Percentiles rank a stretch among this genome's conserved stretches.
Conservation (phyloP, 1,284 basidiomycete species). For the Fomitopsis palustris region DNA sequence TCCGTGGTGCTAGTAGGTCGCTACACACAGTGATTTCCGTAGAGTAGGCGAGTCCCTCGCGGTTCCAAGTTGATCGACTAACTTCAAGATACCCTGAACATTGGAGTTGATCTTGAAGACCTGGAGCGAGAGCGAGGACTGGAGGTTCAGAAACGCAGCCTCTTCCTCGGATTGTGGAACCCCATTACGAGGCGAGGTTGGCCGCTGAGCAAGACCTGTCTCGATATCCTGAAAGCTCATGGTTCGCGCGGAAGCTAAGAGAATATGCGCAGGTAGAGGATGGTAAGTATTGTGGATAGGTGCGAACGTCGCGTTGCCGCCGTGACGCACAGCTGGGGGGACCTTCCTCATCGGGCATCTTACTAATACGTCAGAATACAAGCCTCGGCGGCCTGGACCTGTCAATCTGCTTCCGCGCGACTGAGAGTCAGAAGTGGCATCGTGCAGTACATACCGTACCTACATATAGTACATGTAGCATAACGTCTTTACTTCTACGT, state of each 20-base stretch:
- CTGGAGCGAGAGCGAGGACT: conserved; percentile 88
- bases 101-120: conserved; percentile 99
- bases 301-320: neutral
- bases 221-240: conserved; percentile 85
- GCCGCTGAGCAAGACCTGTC: conserved; percentile 51
- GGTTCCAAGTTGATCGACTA: conserved; percentile 89
- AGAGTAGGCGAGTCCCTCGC: conserved; percentile 71
- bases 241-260: neutral
- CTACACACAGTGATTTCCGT: conserved; percentile 74
- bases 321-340: neutral
- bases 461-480: too few species aligned
- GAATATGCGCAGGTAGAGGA: neutral
- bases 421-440: too few species aligned
- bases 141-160: conserved; percentile 71
- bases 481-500: too few species aligned
- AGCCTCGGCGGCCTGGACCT: too few species aligned
- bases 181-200: conserved; percentile 34
- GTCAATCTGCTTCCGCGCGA: too few species aligned
- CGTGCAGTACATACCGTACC: too few species aligned
- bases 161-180: conserved; percentile 61
- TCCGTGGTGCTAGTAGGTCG: neutral
- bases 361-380: too few species aligned
- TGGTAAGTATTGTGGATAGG: neutral
- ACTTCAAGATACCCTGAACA: conserved; percentile 90
- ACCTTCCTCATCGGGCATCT: too few species aligned